phyloP scores from a whole-genome alignment of 2,329 filamentous ascomycete genomes.

The Paraphaeosphaeria sporulosa region DNA sequence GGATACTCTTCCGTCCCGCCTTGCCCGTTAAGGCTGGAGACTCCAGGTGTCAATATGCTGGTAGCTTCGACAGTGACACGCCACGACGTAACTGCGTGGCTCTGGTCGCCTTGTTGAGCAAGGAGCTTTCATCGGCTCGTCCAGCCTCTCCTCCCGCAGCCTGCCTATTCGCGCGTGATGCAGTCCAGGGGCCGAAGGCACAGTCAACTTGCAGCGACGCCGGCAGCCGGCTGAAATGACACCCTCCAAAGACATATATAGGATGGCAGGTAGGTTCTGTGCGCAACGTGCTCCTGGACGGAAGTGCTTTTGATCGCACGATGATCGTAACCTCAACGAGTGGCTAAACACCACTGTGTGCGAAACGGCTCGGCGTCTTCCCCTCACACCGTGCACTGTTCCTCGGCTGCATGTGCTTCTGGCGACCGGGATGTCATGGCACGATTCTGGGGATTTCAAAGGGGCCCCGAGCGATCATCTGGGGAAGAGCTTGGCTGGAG shows the following conservation, averaged over 20 bases:
- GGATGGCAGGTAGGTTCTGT: background rate
- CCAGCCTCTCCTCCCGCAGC: background rate
- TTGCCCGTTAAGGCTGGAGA: slow-evolving; percentile 2
- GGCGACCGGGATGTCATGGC: slow-evolving; percentile 4
- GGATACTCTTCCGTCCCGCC: slow-evolving; percentile 27
- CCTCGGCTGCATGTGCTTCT: slow-evolving; percentile 40
- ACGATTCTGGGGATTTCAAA: slow-evolving; percentile 17
- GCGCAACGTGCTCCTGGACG: background rate
- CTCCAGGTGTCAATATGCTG: slow-evolving; percentile 4
- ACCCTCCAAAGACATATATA: slow-evolving; percentile 5
- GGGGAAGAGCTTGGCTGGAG: slow-evolving; percentile 11
- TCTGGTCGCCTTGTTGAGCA: background rate
- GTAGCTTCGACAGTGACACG: slow-evolving; percentile 1
- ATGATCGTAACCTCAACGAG: slow-evolving; percentile 11
- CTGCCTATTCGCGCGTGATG: slow-evolving; percentile 7
- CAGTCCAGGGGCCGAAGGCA: background rate
- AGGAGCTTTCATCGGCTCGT: background rate
- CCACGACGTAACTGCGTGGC: slow-evolving; percentile 1
- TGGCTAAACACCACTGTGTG: slow-evolving; percentile 4
- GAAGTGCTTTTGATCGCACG: background rate
- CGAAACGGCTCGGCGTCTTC: slow-evolving; percentile 14
- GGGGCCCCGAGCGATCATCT: background rate
- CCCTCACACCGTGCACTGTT: slow-evolving; percentile 7
- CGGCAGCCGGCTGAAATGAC: slow-evolving; percentile 2
- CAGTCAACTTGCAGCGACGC: background rate